Base-by-base conservation (phyloP, 495 filamentous ascomycete genomes). In the Letharia lupina region DNA sequence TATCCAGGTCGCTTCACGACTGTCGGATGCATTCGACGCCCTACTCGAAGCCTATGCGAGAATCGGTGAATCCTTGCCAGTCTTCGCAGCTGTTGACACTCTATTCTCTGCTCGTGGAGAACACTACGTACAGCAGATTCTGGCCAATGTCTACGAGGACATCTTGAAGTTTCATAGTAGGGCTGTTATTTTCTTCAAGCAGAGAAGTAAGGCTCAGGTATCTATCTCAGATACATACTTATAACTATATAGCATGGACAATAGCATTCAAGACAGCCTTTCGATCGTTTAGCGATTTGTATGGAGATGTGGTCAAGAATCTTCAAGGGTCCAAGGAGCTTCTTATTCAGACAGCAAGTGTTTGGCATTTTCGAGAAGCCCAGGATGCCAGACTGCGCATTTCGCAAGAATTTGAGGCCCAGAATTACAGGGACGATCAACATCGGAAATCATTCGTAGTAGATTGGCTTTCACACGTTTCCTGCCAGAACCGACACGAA, bases 311-410 rank as follows among this genome's bases (percentile, higher is more conserved):
- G 2, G 18, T 48, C 20, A 52, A 70, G 11, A 76, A 74, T 47
- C 74, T 83, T 1, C 65, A 70, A 7, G 68, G 67, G 10, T 81
- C 82, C 61, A 73, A 67, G 60, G 61, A 68, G 11, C 66, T 81
- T 20, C 52, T 83, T 42, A 67, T 78, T n/a, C 73, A 68, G 10
- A 68, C 73, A 18, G 74, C 74, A 42, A 65, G 57, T 65, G 42
- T 76, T n/a, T 23, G 61, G 5, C 56, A 73, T 3, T 72, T 74
- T 60, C 61, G 73, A 54, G 69, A 73, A 62, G 64, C 68, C 15
- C 69, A 73, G 52, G 57, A 50, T 6, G 59, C 61, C 28, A 54
- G 70, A 28, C 11, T 39, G 4, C 31, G 65, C 33, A 62, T 68
- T 10, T 60, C 66, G 39, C 61, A 42, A 3, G 44, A 65, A 37